Percentiles rank a stretch among this genome's conserved stretches.
These are phyloP conservation scores for Pouteria glomerata DNA, from an alignment of 148 eudicot species.

Conservation along the genomic window DNA sequence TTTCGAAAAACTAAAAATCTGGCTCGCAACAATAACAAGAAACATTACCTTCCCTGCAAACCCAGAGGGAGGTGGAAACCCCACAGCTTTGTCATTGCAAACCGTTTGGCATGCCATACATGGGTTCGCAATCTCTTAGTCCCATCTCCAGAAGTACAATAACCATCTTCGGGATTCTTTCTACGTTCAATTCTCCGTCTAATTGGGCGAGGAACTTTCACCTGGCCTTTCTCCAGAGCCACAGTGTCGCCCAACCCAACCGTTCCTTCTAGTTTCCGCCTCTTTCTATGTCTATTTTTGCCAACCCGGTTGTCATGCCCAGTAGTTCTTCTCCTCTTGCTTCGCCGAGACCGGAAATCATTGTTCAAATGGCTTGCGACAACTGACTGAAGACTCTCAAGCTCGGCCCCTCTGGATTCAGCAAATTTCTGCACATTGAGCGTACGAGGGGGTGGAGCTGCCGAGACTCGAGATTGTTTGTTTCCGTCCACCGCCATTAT, in stretches of 20 bases:
- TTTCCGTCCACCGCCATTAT: constrained; percentile 28
- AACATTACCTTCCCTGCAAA: constrained; percentile 68
- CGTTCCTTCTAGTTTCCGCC: constrained; percentile 13
- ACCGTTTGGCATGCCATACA: constrained; percentile 90
- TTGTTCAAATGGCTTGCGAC: constrained; percentile 46
- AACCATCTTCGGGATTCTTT: constrained; percentile 54
- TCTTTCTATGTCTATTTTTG: constrained; percentile 21
- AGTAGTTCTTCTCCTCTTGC: constrained; percentile 79
- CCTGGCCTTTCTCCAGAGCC: constrained; percentile 10
- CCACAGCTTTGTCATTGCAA: constrained; percentile 67
- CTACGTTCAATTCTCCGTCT: constrained; percentile 64
- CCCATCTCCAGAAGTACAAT: constrained; percentile 59
- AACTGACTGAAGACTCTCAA: constrained; percentile 62
- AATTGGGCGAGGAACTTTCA: constrained; percentile 46
- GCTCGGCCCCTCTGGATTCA: constrained; percentile 65
- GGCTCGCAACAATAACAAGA: not conserved
- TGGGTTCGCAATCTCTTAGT: constrained; percentile 82
- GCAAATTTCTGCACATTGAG: constrained; percentile 57
- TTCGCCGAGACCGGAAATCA: constrained; percentile 61
- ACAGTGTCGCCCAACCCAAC: not conserved
- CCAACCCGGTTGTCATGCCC: constrained; percentile 42
- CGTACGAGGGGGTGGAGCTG: constrained; percentile 41
- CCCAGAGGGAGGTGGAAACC: constrained; percentile 77
- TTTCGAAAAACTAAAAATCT: not conserved
- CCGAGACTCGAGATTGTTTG: constrained; percentile 22